Percentiles rank a stretch among this genome's conserved stretches.
Evolutionary conservation across 2,329 filamentous ascomycete species (phyloP).

Genomic region (Lachnellula subtilissima): DNA sequence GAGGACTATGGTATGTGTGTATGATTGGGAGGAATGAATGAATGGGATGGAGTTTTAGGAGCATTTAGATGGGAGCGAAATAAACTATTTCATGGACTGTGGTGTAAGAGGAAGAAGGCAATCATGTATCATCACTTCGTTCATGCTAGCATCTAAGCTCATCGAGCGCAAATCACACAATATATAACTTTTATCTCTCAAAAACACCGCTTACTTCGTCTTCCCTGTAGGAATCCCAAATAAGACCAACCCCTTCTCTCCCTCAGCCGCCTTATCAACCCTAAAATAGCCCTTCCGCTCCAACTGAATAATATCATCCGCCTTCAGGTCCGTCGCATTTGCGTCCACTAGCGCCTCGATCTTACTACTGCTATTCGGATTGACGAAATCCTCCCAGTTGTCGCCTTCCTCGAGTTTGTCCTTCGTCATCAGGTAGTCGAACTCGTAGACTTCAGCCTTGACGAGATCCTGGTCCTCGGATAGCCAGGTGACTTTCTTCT

Average conservation of each 20-base stretch:
- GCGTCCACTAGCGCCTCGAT: constrained; percentile 74
- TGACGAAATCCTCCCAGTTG: constrained; percentile 77
- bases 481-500: constrained; percentile 96
- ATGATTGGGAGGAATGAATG: neutral
- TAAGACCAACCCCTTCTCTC: constrained; percentile 56
- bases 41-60: neutral
- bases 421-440: constrained; percentile 93
- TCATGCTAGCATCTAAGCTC: neutral
- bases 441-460: constrained; percentile 83
- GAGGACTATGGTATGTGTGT: neutral
- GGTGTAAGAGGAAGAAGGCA: neutral
- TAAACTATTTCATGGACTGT: neutral
- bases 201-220: constrained; percentile 26
- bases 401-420: constrained; percentile 90
- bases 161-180: neutral
- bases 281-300: constrained; percentile 91
- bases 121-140: constrained; percentile 10
- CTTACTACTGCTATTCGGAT: constrained; percentile 64
- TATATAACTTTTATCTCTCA: constrained; percentile 1
- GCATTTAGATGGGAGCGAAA: neutral
- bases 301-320: constrained; percentile 89
- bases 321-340: constrained; percentile 73
- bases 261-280: constrained; percentile 61
- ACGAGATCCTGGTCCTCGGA: constrained; percentile 72
- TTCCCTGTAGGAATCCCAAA: constrained; percentile 69